Conservation (phyloP, 805 yeast species). For the Saccharomycopsis fibuligera region DNA sequence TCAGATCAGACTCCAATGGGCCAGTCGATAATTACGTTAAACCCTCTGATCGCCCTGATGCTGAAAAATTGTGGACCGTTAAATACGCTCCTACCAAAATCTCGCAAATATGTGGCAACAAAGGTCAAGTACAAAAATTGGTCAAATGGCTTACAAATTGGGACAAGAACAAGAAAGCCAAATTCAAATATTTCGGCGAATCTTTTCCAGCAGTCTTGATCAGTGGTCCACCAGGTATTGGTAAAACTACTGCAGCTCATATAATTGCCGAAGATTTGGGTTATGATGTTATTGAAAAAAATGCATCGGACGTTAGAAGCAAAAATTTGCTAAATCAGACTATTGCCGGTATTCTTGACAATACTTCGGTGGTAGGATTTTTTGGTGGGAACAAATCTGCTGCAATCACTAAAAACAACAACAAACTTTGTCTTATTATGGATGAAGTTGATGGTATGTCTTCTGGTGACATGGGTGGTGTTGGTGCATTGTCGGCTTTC, state of each 20-base stretch:
- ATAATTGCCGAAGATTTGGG: conserved; percentile 78
- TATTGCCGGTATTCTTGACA: conserved; percentile 65
- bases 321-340: conserved; percentile 66
- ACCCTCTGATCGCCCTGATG: conserved; percentile 37
- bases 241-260: conserved; percentile 87
- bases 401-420: conserved; percentile 36
- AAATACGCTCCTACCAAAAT: conserved; percentile 80
- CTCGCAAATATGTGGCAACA: conserved; percentile 86
- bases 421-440: conserved; percentile 78
- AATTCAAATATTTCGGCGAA: conserved; percentile 56
- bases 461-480: conserved; percentile 98
- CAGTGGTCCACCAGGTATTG: conserved; percentile 91
- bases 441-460: conserved; percentile 99
- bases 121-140: conserved; percentile 61
- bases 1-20: conserved; percentile 16
- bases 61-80: conserved; percentile 83
- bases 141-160: conserved; percentile 73
- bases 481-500: conserved; percentile 84
- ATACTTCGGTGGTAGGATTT: conserved; percentile 78
- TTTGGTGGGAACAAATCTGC: conserved; percentile 37
- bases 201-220: conserved; percentile 76
- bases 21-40: conserved; percentile 22
- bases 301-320: conserved; percentile 84
- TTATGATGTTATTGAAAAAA: conserved; percentile 73
- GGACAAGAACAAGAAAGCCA: conserved; percentile 44